Evolutionary conservation across 2,329 filamentous ascomycete genomes (phyloP).

Genomic region (Phyllachora maydis): DNA sequence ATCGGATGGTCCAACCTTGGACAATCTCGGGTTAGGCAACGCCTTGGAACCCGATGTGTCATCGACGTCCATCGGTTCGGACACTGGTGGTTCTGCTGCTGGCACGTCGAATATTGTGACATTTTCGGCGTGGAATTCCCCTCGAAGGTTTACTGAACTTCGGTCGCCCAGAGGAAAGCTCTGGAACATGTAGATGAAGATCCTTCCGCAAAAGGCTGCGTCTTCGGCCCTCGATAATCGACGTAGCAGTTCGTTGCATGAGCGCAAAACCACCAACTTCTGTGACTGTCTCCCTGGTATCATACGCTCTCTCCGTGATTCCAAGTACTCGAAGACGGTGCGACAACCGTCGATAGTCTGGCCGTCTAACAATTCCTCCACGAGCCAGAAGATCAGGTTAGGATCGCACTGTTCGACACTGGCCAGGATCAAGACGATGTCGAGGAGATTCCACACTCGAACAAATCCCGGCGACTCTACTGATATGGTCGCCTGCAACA

Average conservation of each 20-base stretch:
- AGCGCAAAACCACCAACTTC: conserved; percentile 78
- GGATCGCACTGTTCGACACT: conserved; percentile 63
- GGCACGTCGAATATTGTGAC: conserved; percentile 61
- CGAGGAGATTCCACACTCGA: conserved; percentile 80
- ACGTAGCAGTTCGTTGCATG: conserved; percentile 87
- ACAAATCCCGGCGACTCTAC: conserved; percentile 67
- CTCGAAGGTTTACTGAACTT: conserved; percentile 88
- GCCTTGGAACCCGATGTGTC: conserved; percentile 16
- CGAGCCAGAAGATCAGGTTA: conserved; percentile 68
- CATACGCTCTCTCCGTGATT: conserved; percentile 77
- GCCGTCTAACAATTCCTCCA: conserved; percentile 89
- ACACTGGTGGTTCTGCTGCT: too few relatives aligned
- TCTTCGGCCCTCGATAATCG: conserved; percentile 90
- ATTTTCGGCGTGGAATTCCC: conserved; percentile 93
- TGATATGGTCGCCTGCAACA: conserved; percentile 41
- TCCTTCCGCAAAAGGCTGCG: conserved; percentile 87
- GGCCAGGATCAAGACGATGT: conserved; percentile 74
- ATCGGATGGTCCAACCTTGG: conserved; percentile 23
- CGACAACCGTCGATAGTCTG: conserved; percentile 87
- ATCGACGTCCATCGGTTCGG: conserved; percentile 52
- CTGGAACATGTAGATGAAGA: conserved; percentile 98
- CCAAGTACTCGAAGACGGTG: conserved; percentile 82
- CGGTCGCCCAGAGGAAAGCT: conserved; percentile 93
- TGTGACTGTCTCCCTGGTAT: conserved; percentile 62
- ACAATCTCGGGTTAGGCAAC: conserved; percentile 11